A percentile compares a stretch with the other conserved stretches of the same genome.
Evolutionary conservation across 768 basidiomycete species (phyloP).

Genomic region (Rubroboletus satanas): DNA sequence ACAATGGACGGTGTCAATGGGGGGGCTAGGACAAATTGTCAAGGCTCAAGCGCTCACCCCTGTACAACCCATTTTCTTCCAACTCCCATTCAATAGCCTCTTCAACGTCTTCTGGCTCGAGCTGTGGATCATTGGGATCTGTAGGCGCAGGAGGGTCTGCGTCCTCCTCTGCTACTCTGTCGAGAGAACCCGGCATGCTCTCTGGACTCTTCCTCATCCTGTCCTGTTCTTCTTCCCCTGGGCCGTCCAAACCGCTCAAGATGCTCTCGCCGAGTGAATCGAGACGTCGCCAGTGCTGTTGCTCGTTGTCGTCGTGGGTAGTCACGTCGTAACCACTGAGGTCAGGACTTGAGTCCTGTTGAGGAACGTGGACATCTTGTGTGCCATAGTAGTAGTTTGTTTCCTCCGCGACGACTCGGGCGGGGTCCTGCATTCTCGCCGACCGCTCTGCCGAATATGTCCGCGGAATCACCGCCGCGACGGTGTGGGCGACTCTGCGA

Average conservation of each 20-base stretch:
- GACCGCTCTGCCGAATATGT: constrained; percentile 17
- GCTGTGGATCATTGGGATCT: constrained; percentile 14
- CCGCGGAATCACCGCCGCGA: constrained; percentile 26
- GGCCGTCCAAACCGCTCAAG: constrained; percentile 27
- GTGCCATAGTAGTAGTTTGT: constrained; percentile 15
- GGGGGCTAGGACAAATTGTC: background rate
- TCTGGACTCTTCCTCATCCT: constrained; percentile 34
- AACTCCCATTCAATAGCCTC: constrained; percentile 45
- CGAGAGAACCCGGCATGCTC: constrained; percentile 31
- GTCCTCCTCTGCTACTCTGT: constrained; percentile 39
- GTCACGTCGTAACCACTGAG: constrained; percentile 22
- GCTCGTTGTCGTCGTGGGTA: constrained; percentile 19
- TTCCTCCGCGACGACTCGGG: constrained; percentile 12
- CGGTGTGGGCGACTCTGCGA: constrained; percentile 31
- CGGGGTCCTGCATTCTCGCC: constrained; percentile 18
- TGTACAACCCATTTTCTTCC: constrained; percentile 47
- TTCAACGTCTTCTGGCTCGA: constrained; percentile 34
- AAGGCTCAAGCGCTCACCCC: constrained; percentile 39
- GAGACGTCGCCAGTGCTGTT: constrained; percentile 30
- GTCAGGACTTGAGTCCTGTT: constrained; percentile 13
- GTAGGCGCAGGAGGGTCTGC: constrained; percentile 5
- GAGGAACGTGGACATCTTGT: constrained; percentile 8
- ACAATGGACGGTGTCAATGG: constrained; percentile 1
- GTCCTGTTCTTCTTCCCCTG: constrained; percentile 23
- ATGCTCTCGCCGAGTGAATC: constrained; percentile 33